Evolutionary conservation across 805 yeast genomes (phyloP), one percentile per base, ranked within the genome.

Genomic region (Hagleromyces aurorensis): DNA sequence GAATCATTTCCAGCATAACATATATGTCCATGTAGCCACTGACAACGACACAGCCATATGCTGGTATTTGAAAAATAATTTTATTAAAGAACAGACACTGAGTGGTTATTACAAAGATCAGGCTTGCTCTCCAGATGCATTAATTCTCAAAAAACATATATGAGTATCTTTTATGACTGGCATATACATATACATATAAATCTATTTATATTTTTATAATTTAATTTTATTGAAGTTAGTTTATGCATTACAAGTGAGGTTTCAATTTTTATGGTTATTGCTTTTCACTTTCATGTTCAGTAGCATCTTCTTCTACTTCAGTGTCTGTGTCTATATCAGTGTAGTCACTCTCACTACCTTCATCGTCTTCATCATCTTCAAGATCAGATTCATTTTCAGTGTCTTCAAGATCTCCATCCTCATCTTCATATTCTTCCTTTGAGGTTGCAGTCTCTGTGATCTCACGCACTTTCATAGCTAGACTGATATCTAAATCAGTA

Each of bases 401-500:
- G n/a, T 55, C 53, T 10, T 48, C 68, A 10, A 63, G 70, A 14
- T 57, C 67, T 10, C 56, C 64, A 47, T 78, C 87, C 48, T 79
- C 87, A 31, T 73, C 82, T 30, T 78, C 73, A 29, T 71, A 74
- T 25, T 62, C 69, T n/a, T 55, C 62, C 6, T 52, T 32, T 44
- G 59, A 42, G 13, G 25, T 21, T 13, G 19, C 29, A 24, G 34
- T 36, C 6, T 26, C 50, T 28, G 77, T 70, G 19, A 77, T 70
- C 13, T 72, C 66, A 43, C 70, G 65, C 19, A 87, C 94, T n/a
- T 69, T 64, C 78, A 87, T 69, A 14, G 62, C 61, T 27, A 84
- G 57, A 7, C 87, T 79, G 37, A 78, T 69, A 41, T 78, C 84
- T 14, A 84, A 53, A 52, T 89, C 96, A 12, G 72, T 59, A 5